These are phyloP conservation scores for Pilatotrama ljubarskyi DNA, from an alignment of 768 basidiomycete genomes.

Conservation along the genomic window DNA sequence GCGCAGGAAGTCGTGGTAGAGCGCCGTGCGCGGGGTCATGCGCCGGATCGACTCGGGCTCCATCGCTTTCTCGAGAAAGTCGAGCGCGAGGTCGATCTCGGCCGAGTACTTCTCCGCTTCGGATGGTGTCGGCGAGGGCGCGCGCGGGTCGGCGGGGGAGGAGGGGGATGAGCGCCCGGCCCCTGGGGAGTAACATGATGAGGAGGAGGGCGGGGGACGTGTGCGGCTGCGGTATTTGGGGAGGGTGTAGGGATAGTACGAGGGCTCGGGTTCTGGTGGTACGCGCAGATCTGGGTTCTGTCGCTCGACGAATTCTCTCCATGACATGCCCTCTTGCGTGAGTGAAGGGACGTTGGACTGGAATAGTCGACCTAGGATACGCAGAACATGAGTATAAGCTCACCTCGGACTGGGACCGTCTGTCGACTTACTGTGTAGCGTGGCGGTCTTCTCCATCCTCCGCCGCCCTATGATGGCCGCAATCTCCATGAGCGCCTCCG, in stretches of 20 bases:
- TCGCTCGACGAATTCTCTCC: slow-evolving; percentile 72
- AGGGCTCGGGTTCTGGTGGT: slow-evolving; percentile 49
- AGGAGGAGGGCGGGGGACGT: slow-evolving; percentile 36
- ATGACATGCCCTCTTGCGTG: slow-evolving; percentile 61
- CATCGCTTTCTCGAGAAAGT: slow-evolving; percentile 72
- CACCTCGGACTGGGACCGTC: background rate
- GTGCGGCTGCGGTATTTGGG: slow-evolving; percentile 13
- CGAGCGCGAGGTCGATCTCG: slow-evolving; percentile 68
- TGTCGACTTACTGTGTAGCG: slow-evolving; percentile 71
- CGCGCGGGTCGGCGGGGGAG: slow-evolving; percentile 20
- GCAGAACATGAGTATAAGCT: background rate
- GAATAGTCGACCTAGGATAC: slow-evolving; percentile 74
- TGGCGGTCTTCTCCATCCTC: slow-evolving; percentile 82
- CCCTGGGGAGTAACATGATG: slow-evolving; percentile 30
- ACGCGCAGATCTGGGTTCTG: slow-evolving; percentile 72
- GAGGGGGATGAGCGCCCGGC: slow-evolving; percentile 21
- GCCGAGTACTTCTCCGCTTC: slow-evolving; percentile 43
- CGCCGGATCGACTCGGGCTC: slow-evolving; percentile 77
- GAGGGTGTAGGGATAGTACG: slow-evolving; percentile 53
- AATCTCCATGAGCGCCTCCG: slow-evolving; percentile 95
- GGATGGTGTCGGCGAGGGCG: slow-evolving; percentile 30
- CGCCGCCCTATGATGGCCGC: slow-evolving; percentile 81
- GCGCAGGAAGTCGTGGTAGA: slow-evolving; percentile 77
- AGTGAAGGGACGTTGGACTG: slow-evolving; percentile 87
- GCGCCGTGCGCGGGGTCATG: slow-evolving; percentile 71